Conservation (phyloP, 2,329 filamentous ascomycete species). For the Elsinoe perseae region DNA sequence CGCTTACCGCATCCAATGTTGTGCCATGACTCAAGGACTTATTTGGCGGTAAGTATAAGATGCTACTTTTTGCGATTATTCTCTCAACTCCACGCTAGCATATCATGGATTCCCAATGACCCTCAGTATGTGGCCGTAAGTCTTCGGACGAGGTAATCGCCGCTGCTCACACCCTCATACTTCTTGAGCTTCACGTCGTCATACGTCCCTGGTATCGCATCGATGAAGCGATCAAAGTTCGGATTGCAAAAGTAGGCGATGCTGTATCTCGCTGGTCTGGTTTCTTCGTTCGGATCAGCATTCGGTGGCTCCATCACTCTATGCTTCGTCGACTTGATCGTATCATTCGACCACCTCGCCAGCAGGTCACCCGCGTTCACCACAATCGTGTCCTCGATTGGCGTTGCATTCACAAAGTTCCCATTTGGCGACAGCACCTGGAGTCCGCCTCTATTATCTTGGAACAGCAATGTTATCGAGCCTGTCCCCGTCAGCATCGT, state of each 20-base stretch:
- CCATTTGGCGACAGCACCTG: conserved; percentile 64
- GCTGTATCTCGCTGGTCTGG: conserved; percentile 69
- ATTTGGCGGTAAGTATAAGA: no score
- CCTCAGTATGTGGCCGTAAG: conserved; percentile 59
- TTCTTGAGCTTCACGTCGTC: conserved; percentile 60
- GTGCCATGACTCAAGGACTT: no score
- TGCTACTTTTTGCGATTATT: no score
- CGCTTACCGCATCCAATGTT: no score
- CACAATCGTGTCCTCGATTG: conserved; percentile 73
- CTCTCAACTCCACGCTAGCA: not conserved
- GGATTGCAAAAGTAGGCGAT: conserved; percentile 93
- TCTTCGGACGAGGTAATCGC: conserved; percentile 72
- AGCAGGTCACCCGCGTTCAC: conserved; percentile 85
- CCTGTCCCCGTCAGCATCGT: conserved; percentile 23
- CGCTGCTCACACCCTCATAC: conserved; percentile 68
- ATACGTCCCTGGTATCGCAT: conserved; percentile 74
- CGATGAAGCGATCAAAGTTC: conserved; percentile 66
- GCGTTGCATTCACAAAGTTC: conserved; percentile 70
- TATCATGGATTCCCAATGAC: no score
- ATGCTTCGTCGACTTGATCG: conserved; percentile 83
- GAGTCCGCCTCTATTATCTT: conserved; percentile 50
- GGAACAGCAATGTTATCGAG: conserved; percentile 45
- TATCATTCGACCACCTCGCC: conserved; percentile 83
- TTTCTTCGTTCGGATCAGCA: conserved; percentile 37
- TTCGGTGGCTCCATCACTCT: conserved; percentile 76